Conservation (phyloP, 441 rosid species). For the Iberis amara region DNA sequence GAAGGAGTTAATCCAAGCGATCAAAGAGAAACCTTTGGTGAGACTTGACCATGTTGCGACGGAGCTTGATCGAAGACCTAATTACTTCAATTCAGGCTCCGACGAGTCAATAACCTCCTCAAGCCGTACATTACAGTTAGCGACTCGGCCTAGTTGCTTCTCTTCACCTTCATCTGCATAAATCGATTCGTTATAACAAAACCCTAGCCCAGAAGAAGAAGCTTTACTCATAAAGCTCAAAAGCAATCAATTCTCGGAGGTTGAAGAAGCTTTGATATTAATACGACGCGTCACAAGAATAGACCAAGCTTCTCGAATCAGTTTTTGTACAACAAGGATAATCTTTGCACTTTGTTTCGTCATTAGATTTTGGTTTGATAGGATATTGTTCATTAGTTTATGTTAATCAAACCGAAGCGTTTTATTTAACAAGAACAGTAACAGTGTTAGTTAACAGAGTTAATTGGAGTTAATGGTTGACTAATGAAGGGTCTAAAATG, state of each 20-base stretch:
- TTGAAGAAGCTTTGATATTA: constrained; percentile 55
- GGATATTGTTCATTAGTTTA: too few relatives aligned
- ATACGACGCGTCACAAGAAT: constrained; percentile 56
- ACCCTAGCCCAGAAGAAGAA: constrained; percentile 43
- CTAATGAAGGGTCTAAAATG: too few relatives aligned
- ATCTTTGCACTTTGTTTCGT: constrained; percentile 36
- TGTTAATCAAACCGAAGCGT: too few relatives aligned
- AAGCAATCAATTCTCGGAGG: constrained; percentile 40
- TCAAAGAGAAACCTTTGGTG: constrained; percentile 32
- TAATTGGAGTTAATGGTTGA: too few relatives aligned
- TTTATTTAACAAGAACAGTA: too few relatives aligned
- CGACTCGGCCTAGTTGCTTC: constrained; percentile 53
- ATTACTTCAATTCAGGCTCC: constrained; percentile 43
- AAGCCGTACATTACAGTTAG: constrained; percentile 38
- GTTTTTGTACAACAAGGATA: constrained; percentile 50
- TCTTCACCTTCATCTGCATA: constrained; percentile 63
- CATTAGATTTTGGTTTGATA: too few relatives aligned
- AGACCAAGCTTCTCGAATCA: constrained; percentile 38
- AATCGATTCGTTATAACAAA: constrained; percentile 32
- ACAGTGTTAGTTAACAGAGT: too few relatives aligned
- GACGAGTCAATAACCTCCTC: constrained; percentile 39
- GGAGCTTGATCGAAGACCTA: constrained; percentile 39
- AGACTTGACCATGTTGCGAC: constrained; percentile 39
- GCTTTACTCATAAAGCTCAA: constrained; percentile 43
- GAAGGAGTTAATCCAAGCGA: constrained; percentile 31